Base-by-base conservation (phyloP, 2,329 filamentous ascomycete species). In the Periconia digitata region DNA sequence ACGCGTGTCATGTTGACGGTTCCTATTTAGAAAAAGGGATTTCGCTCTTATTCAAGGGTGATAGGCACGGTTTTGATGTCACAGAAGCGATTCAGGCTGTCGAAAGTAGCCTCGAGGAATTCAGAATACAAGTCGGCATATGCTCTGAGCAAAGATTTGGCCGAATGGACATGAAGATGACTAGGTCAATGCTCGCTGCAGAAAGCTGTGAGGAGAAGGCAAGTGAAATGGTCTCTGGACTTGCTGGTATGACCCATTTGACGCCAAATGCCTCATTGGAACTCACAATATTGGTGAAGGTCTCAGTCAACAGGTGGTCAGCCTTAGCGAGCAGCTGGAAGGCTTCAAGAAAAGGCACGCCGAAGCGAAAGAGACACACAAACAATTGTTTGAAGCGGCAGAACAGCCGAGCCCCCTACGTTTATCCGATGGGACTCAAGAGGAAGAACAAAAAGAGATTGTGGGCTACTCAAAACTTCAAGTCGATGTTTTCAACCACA, bases 111-210 rank as follows among this genome's bases (percentile, higher is more conserved):
- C 18, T 43, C 6, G 22, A 35, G 20, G 27, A 43, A 13, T 43
- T 43, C 27, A 32, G 20, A 23, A 8, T 20, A 2, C 41, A 43
- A 18, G 41, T 16, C 16, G 7, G 21, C 13, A 43, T 43, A 18
- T 35, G 27, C 20, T 23, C 24, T 6, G 13, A 43, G 13, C 24
- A 43, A 22, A 35, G 27, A 35, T 20, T 43, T 16, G 41, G 41
- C 15, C 24, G 41, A 12, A 22, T 43, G 24, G 41, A 43, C 12
- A 3, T 35, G 2, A 43, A 23, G 27, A 29, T 17, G 6, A 36
- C 41, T 5, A 43, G 27, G 36, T 21, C 41, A n/a, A 43, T 35
- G 27, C 8, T 43, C 12, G 27, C 41, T 17, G 41, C 41, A 15
- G 41, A 43, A 17, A 43, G 20, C n/a, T 8, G 12, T 21, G 41